Evolutionary conservation across 352 stramenopile species (phyloP).

Genomic region (Pythium volutum): DNA sequence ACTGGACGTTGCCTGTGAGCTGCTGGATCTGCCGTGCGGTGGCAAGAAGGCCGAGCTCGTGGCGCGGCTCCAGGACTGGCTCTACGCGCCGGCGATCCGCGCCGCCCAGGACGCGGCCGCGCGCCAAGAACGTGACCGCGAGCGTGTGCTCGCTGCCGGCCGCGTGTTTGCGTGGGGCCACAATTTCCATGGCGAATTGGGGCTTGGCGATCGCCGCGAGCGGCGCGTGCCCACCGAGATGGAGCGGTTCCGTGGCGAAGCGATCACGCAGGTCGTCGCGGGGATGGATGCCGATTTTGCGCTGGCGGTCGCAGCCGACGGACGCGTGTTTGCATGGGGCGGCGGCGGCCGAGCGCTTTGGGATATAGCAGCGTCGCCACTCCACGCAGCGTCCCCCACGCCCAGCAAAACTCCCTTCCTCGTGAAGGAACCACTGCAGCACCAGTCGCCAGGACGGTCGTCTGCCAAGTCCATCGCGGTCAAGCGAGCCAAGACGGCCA

Average conservation of each 20-base stretch:
- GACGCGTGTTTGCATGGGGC: conserved; percentile 88
- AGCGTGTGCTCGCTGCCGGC: conserved; percentile 32
- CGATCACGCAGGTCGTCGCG: conserved; percentile 46
- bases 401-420: not conserved
- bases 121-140: not conserved
- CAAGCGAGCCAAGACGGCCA: not conserved
- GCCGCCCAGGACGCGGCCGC: conserved; percentile 26
- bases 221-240: conserved; percentile 49
- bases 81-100: conserved; percentile 51
- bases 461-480: not conserved
- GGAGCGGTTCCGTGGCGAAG: conserved; percentile 41
- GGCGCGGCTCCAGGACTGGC: conserved; percentile 68
- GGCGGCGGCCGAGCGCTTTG: conserved; percentile 54
- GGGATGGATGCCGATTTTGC: conserved; percentile 67
- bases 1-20: conserved; percentile 50
- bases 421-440: too few species aligned
- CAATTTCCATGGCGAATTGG: conserved; percentile 67
- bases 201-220: conserved; percentile 45
- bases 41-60: conserved; percentile 66
- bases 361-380: conserved; percentile 2
- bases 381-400: not conserved
- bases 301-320: conserved; percentile 79
- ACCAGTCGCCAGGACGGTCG: not conserved
- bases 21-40: conserved; percentile 46
- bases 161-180: conserved; percentile 66